These are phyloP conservation scores for Amyloporia xantha DNA, from an alignment of 768 basidiomycete species.

Conservation along the genomic window DNA sequence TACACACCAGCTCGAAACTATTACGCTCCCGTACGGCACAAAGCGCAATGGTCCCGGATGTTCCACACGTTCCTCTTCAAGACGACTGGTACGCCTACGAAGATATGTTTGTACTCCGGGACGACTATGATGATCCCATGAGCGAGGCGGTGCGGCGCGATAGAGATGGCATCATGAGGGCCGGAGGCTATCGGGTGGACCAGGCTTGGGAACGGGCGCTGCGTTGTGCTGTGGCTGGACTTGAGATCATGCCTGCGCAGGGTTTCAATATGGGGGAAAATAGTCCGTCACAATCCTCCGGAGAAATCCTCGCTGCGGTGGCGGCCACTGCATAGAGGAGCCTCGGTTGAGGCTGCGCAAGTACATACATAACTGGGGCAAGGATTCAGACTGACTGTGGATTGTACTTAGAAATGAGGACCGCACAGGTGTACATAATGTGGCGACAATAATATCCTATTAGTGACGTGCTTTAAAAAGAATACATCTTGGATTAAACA, in stretches of 20 bases:
- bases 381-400: no score
- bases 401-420: no score
- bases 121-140: conserved; percentile 61
- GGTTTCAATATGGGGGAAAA: conserved; percentile 2
- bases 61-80: conserved; percentile 72
- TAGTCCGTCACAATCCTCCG: conserved; percentile 2
- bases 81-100: conserved; percentile 75
- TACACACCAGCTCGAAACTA: conserved; percentile 25
- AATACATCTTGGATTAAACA: no score
- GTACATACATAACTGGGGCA: no score
- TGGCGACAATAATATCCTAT: no score
- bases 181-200: conserved; percentile 74
- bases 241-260: conserved; percentile 50
- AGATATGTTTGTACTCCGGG: conserved; percentile 50
- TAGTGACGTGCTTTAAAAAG: no score
- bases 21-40: conserved; percentile 60
- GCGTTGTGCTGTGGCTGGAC: conserved; percentile 61
- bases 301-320: conserved; percentile 35
- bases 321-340: conserved; percentile 29
- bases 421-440: no score
- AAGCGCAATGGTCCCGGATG: conserved; percentile 63
- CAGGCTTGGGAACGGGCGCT: conserved; percentile 86
- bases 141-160: conserved; percentile 76
- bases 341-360: no score
- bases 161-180: conserved; percentile 72